Percentiles rank a stretch among this genome's conserved stretches.
phyloP scores from a whole-genome alignment of 176 grass and related monocot species.

The Oryza glaberrima region DNA sequence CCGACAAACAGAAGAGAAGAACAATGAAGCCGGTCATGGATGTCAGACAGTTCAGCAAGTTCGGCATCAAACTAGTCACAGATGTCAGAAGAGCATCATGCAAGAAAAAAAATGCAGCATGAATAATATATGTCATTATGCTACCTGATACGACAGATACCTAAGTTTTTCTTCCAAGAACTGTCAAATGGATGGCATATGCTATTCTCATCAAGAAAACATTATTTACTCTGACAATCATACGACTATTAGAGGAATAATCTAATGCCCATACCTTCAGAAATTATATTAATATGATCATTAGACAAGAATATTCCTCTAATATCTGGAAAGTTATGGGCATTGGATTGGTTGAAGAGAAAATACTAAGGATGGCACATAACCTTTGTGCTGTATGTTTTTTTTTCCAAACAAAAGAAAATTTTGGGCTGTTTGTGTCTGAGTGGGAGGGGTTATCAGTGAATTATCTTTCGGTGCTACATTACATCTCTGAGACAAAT shows the following conservation, averaged over 20 bases:
- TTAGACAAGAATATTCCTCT: conserved; percentile 17
- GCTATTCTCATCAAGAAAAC: not conserved
- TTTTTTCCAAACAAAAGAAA: too few relatives aligned
- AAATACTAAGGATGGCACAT: conserved; percentile 2
- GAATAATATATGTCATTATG: conserved; percentile 20
- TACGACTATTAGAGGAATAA: conserved; percentile 16
- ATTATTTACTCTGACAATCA: conserved; percentile 36
- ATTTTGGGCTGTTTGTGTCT: too few relatives aligned
- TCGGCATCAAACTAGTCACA: conserved; percentile 19
- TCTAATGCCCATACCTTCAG: not conserved
- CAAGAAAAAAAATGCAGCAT: not conserved
- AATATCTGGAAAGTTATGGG: conserved; percentile 31
- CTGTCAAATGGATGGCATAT: conserved; percentile 1
- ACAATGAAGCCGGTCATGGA: conserved; percentile 26
- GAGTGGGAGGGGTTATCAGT: not conserved
- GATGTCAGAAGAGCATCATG: not conserved
- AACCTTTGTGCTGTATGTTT: conserved; percentile 15
- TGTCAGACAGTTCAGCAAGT: conserved; percentile 15
- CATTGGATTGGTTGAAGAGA: conserved; percentile 40
- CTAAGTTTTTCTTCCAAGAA: conserved; percentile 26
- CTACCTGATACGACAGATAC: conserved; percentile 32
- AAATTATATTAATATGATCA: not conserved
- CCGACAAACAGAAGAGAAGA: not conserved
- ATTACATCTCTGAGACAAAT: not conserved
- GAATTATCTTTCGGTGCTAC: not conserved